Percentiles rank a stretch among this genome's conserved stretches.
Evolutionary conservation across 2,329 filamentous ascomycete genomes (phyloP).

Genomic region (Corinectria fuckeliana): DNA sequence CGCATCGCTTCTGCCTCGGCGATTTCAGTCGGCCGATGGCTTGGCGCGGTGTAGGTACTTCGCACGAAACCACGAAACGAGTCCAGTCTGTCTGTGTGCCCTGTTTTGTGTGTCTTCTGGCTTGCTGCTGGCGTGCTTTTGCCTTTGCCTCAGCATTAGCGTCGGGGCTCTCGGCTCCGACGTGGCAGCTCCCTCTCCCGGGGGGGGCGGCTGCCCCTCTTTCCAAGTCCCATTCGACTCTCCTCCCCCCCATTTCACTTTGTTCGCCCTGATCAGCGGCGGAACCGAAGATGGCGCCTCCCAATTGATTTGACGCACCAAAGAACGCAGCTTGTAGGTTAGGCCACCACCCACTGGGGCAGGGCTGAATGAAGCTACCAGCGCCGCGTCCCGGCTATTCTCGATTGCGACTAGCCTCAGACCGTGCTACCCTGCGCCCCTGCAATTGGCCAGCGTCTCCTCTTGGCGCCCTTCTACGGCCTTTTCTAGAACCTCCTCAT

Average conservation of each 20-base stretch:
- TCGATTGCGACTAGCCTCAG: slow-evolving; percentile 18
- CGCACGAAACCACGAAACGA: no score
- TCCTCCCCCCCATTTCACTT: slow-evolving; percentile 13
- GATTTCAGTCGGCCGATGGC: slow-evolving; percentile 31
- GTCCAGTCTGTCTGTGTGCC: neutral
- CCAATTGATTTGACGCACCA: slow-evolving; percentile 1
- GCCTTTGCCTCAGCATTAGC: slow-evolving; percentile 15
- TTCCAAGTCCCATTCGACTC: neutral
- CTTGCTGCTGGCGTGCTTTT: slow-evolving; percentile 14
- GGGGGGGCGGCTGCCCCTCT: neutral
- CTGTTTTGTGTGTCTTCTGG: neutral
- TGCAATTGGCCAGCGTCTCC: slow-evolving; percentile 23
- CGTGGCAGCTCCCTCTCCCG: neutral
- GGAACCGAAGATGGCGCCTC: neutral
- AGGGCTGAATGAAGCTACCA: slow-evolving; percentile 31
- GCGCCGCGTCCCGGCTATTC: slow-evolving; percentile 18
- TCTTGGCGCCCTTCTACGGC: slow-evolving; percentile 27
- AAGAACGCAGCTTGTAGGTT: no score
- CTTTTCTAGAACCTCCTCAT: slow-evolving; percentile 38
- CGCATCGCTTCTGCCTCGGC: slow-evolving; percentile 5
- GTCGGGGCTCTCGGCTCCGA: slow-evolving; percentile 36
- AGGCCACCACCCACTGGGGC: slow-evolving; percentile 23
- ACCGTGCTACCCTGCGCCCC: slow-evolving; percentile 8
- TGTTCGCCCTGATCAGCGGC: slow-evolving; percentile 19
- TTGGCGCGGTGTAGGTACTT: no score